Evolutionary conservation across 192 early-diverging fungal species (phyloP).

Genomic region (Entomortierella chlamydospora): DNA sequence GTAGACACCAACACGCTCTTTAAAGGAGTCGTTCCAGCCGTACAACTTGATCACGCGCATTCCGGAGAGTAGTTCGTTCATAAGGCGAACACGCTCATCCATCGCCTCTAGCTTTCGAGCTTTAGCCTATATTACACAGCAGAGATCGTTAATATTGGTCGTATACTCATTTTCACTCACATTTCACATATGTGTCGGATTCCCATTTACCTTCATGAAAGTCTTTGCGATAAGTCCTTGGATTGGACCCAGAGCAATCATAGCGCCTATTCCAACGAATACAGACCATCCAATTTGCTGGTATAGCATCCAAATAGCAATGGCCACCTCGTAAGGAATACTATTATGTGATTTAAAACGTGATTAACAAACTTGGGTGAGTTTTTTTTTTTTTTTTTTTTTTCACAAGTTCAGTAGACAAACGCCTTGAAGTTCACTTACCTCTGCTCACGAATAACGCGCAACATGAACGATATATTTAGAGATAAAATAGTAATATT

Average conservation of each 20-base stretch:
- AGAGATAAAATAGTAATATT: no score
- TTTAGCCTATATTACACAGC: slow-evolving; percentile 15
- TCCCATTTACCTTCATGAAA: slow-evolving; percentile 37
- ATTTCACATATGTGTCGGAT: not conserved
- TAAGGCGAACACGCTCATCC: slow-evolving; percentile 53
- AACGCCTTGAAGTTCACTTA: no score
- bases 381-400: no score
- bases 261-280: slow-evolving; percentile 34
- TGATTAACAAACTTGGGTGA: no score
- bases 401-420: no score
- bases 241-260: slow-evolving; percentile 21
- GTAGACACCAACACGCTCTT: slow-evolving; percentile 32
- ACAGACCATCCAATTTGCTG: slow-evolving; percentile 46
- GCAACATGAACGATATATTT: no score
- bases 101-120: slow-evolving; percentile 39
- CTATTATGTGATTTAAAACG: not conserved
- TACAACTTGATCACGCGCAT: slow-evolving; percentile 60
- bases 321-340: slow-evolving; percentile 37
- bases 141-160: not conserved
- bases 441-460: no score
- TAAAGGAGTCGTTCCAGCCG: slow-evolving; percentile 50
- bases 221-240: slow-evolving; percentile 36
- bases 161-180: not conserved
- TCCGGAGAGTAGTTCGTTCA: slow-evolving; percentile 54
- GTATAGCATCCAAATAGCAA: slow-evolving; percentile 46